These are phyloP conservation scores for Penicillium olsonii DNA, from an alignment of 2,329 filamentous ascomycete genomes.

Conservation along the genomic window DNA sequence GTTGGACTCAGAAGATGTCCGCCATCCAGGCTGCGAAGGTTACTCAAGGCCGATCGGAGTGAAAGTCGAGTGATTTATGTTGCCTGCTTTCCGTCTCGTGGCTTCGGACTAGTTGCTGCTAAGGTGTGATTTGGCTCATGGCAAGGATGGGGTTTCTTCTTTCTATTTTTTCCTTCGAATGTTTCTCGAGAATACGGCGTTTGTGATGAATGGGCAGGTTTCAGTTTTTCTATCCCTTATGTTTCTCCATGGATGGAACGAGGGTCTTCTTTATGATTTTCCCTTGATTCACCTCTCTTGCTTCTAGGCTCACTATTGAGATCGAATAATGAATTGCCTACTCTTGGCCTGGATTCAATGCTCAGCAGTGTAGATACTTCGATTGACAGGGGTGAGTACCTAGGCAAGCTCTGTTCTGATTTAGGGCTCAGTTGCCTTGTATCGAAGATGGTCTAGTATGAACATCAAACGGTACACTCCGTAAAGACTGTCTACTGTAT, in stretches of 20 bases:
- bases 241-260: neutral
- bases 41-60: conserved; percentile 47
- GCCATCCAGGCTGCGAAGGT: conserved; percentile 92
- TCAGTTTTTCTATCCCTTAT: neutral
- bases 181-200: conserved; percentile 8
- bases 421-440: no score
- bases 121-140: neutral
- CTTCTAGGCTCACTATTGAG: neutral
- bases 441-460: no score
- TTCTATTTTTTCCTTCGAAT: neutral
- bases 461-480: no score
- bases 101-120: no score
- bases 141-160: conserved; percentile 1
- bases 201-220: conserved; percentile 8
- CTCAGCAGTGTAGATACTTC: no score
- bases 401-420: no score
- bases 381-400: no score
- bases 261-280: neutral
- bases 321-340: conserved; percentile 8
- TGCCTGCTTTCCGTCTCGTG: no score
- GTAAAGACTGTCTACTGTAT: no score
- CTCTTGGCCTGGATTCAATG: neutral
- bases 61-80: conserved; percentile 2
- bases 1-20: conserved; percentile 96
- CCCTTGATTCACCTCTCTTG: neutral